These are phyloP conservation scores for Rhodotorula graminis DNA, from an alignment of 768 basidiomycete genomes.

Conservation along the genomic window DNA sequence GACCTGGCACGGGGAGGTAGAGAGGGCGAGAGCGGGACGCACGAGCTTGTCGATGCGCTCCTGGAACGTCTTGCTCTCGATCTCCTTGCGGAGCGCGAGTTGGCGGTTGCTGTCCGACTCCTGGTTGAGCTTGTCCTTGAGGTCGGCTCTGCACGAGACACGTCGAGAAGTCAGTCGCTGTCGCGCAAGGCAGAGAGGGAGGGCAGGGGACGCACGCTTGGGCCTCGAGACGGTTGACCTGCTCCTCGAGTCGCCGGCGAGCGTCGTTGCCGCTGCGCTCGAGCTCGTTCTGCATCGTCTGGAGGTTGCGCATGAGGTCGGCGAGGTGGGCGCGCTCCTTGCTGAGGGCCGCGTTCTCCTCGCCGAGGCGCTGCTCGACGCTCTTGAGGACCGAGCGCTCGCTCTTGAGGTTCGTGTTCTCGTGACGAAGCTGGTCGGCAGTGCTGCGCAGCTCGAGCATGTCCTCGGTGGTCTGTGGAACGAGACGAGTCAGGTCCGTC, in stretches of 20 bases:
- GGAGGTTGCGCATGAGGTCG: slow-evolving; percentile 81
- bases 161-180: not conserved
- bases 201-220: slow-evolving; percentile 59
- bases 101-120: slow-evolving; percentile 73
- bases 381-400: slow-evolving; percentile 94
- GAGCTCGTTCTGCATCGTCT: slow-evolving; percentile 82
- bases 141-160: slow-evolving; percentile 59
- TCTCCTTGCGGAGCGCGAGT: slow-evolving; percentile 69
- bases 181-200: no score
- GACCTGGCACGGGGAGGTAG: no score
- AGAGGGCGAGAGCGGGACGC: slow-evolving; percentile 42
- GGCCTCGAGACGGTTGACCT: slow-evolving; percentile 68
- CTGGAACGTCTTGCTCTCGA: slow-evolving; percentile 72
- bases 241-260: slow-evolving; percentile 69
- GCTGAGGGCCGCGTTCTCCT: slow-evolving; percentile 75
- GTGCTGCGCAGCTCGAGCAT: slow-evolving; percentile 35
- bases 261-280: slow-evolving; percentile 80
- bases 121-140: slow-evolving; percentile 62
- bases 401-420: slow-evolving; percentile 78
- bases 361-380: slow-evolving; percentile 70
- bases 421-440: slow-evolving; percentile 59
- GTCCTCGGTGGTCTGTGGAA: slow-evolving; percentile 35
- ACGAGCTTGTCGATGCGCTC: slow-evolving; percentile 66
- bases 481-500: not conserved
- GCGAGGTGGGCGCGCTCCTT: slow-evolving; percentile 78